phyloP scores from a whole-genome alignment of 768 basidiomycete species.

The Hygrophorus russula region DNA sequence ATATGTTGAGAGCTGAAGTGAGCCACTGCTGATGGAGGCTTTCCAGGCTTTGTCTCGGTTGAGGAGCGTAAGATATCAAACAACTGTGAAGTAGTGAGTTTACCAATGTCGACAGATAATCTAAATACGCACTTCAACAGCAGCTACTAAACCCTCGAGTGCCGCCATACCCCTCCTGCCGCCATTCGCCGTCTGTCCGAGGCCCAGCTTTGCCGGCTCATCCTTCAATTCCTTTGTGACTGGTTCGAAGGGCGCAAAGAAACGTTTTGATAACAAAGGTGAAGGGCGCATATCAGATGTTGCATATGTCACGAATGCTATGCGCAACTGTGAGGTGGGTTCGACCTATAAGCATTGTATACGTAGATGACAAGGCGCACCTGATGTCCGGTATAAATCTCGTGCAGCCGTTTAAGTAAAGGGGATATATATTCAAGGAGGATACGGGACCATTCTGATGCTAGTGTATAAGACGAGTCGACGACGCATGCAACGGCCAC shows the following conservation, averaged over 20 bases:
- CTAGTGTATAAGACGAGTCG: conserved; percentile 47
- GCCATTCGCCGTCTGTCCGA: conserved; percentile 44
- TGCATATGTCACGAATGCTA: conserved; percentile 56
- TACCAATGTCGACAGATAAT: neutral
- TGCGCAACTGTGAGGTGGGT: conserved; percentile 16
- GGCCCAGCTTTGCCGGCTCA: conserved; percentile 34
- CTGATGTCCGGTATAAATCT: conserved; percentile 26
- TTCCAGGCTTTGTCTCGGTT: neutral
- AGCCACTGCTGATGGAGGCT: conserved; percentile 8
- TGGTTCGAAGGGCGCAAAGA: conserved; percentile 34
- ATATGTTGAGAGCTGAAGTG: conserved; percentile 12
- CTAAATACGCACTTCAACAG: conserved; percentile 42
- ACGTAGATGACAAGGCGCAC: conserved; percentile 16
- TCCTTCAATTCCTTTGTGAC: conserved; percentile 37
- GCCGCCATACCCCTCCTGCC: conserved; percentile 49
- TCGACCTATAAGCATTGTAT: conserved; percentile 1
- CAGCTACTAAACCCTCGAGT: conserved; percentile 60
- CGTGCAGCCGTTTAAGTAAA: conserved; percentile 40
- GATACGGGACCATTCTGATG: conserved; percentile 38
- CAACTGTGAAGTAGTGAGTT: conserved; percentile 16
- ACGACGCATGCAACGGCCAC: conserved; percentile 47
- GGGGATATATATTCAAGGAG: conserved; percentile 36
- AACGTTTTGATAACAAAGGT: conserved; percentile 45
- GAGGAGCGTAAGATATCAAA: conserved; percentile 27
- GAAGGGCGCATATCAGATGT: conserved; percentile 41